A percentile compares a stretch with the other conserved stretches of the same genome.
Evolutionary conservation across 331 rosid species (phyloP).

Genomic region (Malus hybrid): DNA sequence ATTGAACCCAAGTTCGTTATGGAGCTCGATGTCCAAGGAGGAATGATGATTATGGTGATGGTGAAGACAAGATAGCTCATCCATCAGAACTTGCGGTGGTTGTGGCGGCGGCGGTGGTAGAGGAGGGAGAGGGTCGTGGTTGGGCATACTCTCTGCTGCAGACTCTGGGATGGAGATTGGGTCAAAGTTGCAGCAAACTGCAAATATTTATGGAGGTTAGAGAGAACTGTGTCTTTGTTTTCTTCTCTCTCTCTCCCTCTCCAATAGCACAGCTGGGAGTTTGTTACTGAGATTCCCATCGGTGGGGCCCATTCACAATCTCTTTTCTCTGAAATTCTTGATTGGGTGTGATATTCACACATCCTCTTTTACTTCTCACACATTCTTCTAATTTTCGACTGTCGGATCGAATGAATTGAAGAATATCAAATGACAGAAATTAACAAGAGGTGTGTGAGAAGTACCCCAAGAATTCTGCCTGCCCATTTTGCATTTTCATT

Average conservation of each 20-base stretch:
- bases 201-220: neutral
- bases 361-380: too few relatives aligned
- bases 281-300: conserved; percentile 30
- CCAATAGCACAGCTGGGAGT: conserved; percentile 8
- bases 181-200: conserved; percentile 50
- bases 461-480: too few relatives aligned
- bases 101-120: neutral
- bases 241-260: neutral
- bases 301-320: conserved; percentile 38
- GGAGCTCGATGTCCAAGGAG: conserved; percentile 34
- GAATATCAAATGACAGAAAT: too few relatives aligned
- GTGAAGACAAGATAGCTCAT: conserved; percentile 38
- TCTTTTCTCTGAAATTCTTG: conserved; percentile 10
- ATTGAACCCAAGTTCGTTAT: conserved; percentile 37
- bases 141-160: conserved; percentile 2
- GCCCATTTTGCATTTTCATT: too few relatives aligned
- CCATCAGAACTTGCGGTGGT: conserved; percentile 23
- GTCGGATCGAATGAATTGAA: too few relatives aligned
- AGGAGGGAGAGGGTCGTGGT: conserved; percentile 4
- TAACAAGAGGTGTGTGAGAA: too few relatives aligned
- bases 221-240: neutral
- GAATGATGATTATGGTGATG: conserved; percentile 22
- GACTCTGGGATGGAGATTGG: conserved; percentile 38
- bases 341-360: neutral
- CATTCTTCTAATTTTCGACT: too few relatives aligned